phyloP scores from a whole-genome alignment of 2,329 filamentous ascomycete species.

The Triangularia setosa region DNA sequence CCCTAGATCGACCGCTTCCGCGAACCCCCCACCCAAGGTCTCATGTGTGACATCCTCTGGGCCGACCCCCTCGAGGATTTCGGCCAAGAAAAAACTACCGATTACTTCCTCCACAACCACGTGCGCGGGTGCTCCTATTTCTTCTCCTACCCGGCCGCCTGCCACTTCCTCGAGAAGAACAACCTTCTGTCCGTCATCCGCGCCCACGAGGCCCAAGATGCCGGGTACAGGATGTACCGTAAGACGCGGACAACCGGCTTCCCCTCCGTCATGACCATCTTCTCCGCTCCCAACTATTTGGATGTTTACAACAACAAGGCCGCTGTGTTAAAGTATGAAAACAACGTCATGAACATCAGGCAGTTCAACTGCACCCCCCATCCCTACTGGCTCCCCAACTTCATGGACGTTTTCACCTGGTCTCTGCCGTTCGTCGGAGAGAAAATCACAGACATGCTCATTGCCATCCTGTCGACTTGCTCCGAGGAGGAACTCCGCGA shows the following conservation, averaged over 20 bases:
- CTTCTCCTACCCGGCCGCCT: slow-evolving; percentile 96
- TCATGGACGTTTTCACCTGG: slow-evolving; percentile 99
- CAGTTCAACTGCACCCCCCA: slow-evolving; percentile 99
- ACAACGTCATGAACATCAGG: slow-evolving; percentile 99
- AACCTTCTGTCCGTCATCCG: slow-evolving; percentile 95
- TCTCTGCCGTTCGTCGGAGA: slow-evolving; percentile 97
- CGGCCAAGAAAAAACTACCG: slow-evolving; percentile 95
- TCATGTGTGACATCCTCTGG: slow-evolving; percentile 99
- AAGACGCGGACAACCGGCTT: slow-evolving; percentile 98
- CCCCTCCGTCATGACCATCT: slow-evolving; percentile 99
- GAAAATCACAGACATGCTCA: slow-evolving; percentile 99
- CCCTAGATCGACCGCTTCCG: slow-evolving; percentile 90
- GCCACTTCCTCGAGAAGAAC: slow-evolving; percentile 97
- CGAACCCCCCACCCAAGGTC: slow-evolving; percentile 91
- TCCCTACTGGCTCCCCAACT: slow-evolving; percentile 98
- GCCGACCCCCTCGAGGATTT: slow-evolving; percentile 97
- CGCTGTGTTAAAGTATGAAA: slow-evolving; percentile 97
- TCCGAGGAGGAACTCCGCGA: slow-evolving; percentile 98
- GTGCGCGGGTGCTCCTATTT: slow-evolving; percentile 98
- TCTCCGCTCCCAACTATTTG: slow-evolving; percentile 97
- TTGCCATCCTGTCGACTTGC: slow-evolving; percentile 95
- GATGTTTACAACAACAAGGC: slow-evolving; percentile 99
- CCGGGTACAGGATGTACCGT: slow-evolving; percentile 97
- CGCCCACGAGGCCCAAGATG: slow-evolving; percentile 97
- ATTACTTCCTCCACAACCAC: slow-evolving; percentile 97